Conservation (phyloP, 2,329 filamentous ascomycete genomes). For the Xylariales sp. region DNA sequence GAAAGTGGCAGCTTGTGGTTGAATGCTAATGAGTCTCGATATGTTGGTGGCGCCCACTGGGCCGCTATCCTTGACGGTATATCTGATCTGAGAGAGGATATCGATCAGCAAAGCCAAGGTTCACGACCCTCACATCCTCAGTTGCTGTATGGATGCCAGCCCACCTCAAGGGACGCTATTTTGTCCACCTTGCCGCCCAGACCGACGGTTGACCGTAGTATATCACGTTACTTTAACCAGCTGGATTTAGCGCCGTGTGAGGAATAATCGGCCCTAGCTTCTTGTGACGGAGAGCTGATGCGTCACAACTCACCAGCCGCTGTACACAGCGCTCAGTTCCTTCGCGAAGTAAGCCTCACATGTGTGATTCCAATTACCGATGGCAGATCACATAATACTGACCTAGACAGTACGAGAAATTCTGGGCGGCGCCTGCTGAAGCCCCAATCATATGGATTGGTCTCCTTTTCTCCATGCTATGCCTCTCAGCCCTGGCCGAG, state of each 20-base stretch:
- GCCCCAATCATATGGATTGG: conserved; percentile 65
- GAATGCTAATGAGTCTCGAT: conserved; percentile 19
- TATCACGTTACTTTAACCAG: conserved; percentile 46
- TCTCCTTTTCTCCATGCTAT: conserved; percentile 65
- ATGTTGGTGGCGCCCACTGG: conserved; percentile 25
- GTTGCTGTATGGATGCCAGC: conserved; percentile 18
- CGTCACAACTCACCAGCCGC: conserved; percentile 42
- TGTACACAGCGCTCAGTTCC: conserved; percentile 62
- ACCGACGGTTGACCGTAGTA: conserved; percentile 41
- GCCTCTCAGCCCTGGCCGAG: conserved; percentile 64
- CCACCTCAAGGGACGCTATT: conserved; percentile 43
- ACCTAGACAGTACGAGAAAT: conserved; percentile 56
- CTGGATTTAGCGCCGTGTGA: conserved; percentile 46
- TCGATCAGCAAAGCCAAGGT: conserved; percentile 7
- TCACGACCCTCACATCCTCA: conserved; percentile 3
- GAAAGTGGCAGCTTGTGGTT: conserved; percentile 18
- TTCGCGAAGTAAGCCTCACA: conserved; percentile 49
- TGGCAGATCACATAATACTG: conserved; percentile 57
- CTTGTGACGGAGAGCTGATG: not conserved
- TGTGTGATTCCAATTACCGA: not conserved
- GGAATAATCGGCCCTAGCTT: conserved; percentile 14
- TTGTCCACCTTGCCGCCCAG: conserved; percentile 45
- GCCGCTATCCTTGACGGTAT: conserved; percentile 33
- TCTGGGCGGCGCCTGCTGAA: conserved; percentile 51
- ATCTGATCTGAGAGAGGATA: conserved; percentile 21